These are phyloP conservation scores for Eragrostis nindensis DNA, from an alignment of 176 grass and related monocot species.

Conservation along the genomic window DNA sequence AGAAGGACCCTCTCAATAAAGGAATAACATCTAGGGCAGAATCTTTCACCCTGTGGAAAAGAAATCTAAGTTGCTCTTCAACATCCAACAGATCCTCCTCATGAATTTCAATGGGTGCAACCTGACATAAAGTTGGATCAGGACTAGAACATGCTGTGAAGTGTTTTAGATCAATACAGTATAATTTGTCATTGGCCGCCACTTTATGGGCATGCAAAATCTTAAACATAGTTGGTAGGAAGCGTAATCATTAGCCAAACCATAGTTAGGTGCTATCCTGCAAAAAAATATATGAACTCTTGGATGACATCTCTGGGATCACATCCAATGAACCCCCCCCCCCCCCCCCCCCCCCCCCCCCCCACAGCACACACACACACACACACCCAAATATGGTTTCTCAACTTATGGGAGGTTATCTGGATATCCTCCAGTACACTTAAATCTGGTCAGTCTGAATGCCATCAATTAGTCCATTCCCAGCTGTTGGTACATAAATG, in stretches of 20 bases:
- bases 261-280: not conserved
- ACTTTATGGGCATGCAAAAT: constrained; percentile 25
- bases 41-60: constrained; percentile 79
- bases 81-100: constrained; percentile 86
- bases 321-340: no score
- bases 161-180: constrained; percentile 3
- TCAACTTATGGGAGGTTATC: not conserved
- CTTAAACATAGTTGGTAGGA: not conserved
- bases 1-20: constrained; percentile 88
- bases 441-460: not conserved
- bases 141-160: constrained; percentile 3
- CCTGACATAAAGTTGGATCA: constrained; percentile 54
- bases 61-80: constrained; percentile 85
- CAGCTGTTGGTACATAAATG: no score
- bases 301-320: no score
- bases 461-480: not conserved
- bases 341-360: no score
- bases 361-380: no score
- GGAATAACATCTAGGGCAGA: constrained; percentile 68
- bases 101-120: constrained; percentile 96
- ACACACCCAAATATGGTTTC: no score
- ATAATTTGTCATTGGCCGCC: not conserved
- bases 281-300: not conserved
- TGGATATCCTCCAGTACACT: constrained; percentile 1
- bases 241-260: constrained; percentile 2